phyloP scores from a whole-genome alignment of 2,329 filamentous ascomycete species.

The Aspergillus tubingensis region DNA sequence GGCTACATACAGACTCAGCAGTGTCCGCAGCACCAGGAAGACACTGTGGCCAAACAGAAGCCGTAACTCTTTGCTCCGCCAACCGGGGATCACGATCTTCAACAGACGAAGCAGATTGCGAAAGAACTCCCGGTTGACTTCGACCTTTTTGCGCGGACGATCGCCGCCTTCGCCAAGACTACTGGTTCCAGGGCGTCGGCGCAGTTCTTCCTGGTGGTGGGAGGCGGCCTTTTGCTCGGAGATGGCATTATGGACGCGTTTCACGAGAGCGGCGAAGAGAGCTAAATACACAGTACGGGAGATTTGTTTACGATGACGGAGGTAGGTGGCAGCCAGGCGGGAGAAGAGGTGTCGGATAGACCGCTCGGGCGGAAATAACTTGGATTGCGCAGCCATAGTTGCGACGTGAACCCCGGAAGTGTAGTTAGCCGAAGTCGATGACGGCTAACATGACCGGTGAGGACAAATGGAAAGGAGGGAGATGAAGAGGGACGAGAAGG shows the following conservation, averaged over 20 bases:
- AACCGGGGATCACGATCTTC: constrained; percentile 86
- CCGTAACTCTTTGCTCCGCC: constrained; percentile 83
- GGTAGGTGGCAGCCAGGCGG: constrained; percentile 70
- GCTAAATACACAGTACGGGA: constrained; percentile 82
- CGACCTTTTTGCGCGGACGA: constrained; percentile 71
- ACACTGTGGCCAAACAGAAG: constrained; percentile 88
- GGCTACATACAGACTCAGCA: constrained; percentile 94
- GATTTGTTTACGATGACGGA: constrained; percentile 77
- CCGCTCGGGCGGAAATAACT: constrained; percentile 65
- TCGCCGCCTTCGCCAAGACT: constrained; percentile 36
- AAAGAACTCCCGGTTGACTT: constrained; percentile 86
- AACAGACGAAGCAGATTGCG: constrained; percentile 75
- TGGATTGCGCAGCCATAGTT: constrained; percentile 74
- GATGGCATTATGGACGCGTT: constrained; percentile 88
- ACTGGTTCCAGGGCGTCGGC: constrained; percentile 54
- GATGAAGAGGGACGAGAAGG: not conserved
- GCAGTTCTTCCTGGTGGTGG: constrained; percentile 63
- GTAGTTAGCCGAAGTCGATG: constrained; percentile 24
- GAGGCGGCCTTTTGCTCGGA: constrained; percentile 89
- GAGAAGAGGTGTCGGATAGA: constrained; percentile 66
- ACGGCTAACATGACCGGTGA: constrained; percentile 24
- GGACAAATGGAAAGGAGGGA: not conserved
- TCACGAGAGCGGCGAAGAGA: constrained; percentile 75
- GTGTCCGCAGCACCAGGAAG: constrained; percentile 84
- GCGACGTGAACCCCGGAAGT: constrained; percentile 11